Conservation (phyloP, 2,329 filamentous ascomycete species). For the Hypoxylon sp. region DNA sequence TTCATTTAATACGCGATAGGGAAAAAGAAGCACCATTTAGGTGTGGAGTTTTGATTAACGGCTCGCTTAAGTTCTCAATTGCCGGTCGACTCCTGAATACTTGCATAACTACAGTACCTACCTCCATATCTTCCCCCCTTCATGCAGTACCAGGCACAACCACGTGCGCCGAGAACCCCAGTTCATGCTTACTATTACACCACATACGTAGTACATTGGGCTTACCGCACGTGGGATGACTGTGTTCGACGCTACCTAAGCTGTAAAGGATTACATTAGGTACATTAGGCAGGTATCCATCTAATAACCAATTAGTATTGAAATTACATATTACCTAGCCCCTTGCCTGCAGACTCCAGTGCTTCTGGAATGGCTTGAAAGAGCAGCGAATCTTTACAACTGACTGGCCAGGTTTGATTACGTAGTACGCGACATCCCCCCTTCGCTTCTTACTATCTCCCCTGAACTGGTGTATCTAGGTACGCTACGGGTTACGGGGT, state of each 20-base stretch:
- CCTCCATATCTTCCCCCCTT: not conserved
- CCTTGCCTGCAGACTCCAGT: no score
- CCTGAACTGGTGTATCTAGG: no score
- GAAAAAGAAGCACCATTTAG: no score
- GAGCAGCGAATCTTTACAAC: no score
- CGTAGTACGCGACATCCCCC: no score
- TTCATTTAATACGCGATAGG: not conserved
- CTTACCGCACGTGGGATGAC: conserved; percentile 8
- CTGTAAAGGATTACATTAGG: not conserved
- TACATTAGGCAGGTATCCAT: no score
- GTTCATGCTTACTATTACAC: conserved; percentile 11
- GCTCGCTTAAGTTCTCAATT: conserved; percentile 13
- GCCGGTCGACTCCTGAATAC: conserved; percentile 1
- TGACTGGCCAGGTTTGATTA: no score
- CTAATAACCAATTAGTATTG: not conserved
- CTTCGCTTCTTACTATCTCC: no score
- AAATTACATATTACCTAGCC: not conserved
- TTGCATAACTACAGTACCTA: not conserved
- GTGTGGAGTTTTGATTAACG: conserved; percentile 3
- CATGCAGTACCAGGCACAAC: conserved; percentile 1
- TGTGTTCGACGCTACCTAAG: not conserved
- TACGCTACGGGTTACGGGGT: no score
- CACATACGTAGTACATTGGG: not conserved
- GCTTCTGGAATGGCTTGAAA: no score
- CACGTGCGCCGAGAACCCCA: conserved; percentile 10